These are phyloP conservation scores for Marasmius oreades DNA, from an alignment of 1,284 basidiomycete species.

Conservation along the genomic window DNA sequence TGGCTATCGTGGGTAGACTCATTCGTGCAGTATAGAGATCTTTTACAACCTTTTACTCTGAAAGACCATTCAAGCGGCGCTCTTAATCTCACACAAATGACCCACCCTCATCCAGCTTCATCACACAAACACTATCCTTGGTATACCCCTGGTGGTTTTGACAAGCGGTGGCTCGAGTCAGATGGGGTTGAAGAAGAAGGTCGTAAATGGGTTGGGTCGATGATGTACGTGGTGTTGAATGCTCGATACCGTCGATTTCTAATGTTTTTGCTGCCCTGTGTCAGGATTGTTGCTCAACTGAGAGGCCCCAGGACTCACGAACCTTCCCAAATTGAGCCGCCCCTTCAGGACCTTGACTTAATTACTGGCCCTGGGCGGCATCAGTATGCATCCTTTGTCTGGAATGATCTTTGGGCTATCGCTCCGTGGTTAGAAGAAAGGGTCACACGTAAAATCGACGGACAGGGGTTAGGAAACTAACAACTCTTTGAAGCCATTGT, in stretches of 20 bases:
- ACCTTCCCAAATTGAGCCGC: constrained; percentile 28
- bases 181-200: constrained; percentile 56
- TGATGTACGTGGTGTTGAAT: constrained; percentile 51
- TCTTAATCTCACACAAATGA: constrained; percentile 28
- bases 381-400: constrained; percentile 67
- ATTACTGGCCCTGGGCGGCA: constrained; percentile 43
- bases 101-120: constrained; percentile 51
- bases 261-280: constrained; percentile 1
- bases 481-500: neutral
- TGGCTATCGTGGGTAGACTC: constrained; percentile 4
- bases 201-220: constrained; percentile 67
- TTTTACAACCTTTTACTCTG: neutral
- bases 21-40: neutral
- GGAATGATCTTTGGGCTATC: constrained; percentile 63
- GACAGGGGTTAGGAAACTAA: constrained; percentile 62
- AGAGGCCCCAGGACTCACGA: constrained; percentile 41
- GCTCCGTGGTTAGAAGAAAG: constrained; percentile 73
- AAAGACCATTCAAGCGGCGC: constrained; percentile 6
- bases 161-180: constrained; percentile 58
- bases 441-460: constrained; percentile 60
- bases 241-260: constrained; percentile 4
- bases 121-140: constrained; percentile 65
- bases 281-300: constrained; percentile 65
- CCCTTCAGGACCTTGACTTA: constrained; percentile 48
- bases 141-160: constrained; percentile 63